Evolutionary conservation across 768 basidiomycete genomes (phyloP), one percentile per base, ranked within the genome.

Genomic region (Lentinula lateritia): DNA sequence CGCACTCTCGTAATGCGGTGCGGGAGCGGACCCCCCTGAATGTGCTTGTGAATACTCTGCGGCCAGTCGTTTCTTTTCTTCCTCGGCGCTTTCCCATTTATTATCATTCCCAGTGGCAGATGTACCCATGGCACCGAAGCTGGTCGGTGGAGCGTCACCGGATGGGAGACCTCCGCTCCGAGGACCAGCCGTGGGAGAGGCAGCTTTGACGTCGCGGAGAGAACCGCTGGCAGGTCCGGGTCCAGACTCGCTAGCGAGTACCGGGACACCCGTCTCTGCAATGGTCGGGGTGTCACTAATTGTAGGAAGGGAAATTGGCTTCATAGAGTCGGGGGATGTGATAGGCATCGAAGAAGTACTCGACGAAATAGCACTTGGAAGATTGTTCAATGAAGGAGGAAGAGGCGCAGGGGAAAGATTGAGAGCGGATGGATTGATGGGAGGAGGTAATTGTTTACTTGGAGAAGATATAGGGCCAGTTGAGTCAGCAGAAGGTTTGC

Each of bases 231-330:
- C 79, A 5, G 87, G 87, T 3, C 88, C 88, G 45, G 88, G 86
- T 7, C 88, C 89, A 0, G 67, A 72, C 3, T 77, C 74, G 16
- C 86, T 82, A 3, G 86, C 85, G 16, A 79, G 72, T n/a, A 89
- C 74, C 16, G 88, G 89, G n/a, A 89, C 74, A 12, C 88, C 89
- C 0, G 90, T 90, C 70, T 91, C 90, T 9, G 90, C 87, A 6
- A 92, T 79, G 3, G 88, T 90, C 4, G 87, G 88, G 7, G 73
- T 74, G 41, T 56, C 55, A 28, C 20, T 56, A n/a, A 70, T 70
- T 34, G 71, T 65, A 8, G 80, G 72, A 45, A 74, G 64, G 23
- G 67, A 65, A 2, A 62, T 58, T 6, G 72, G 68, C 34, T 72
- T 71, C 9, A 58, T 36, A 5, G 75, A 71, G 41, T 73, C 69